Evolutionary conservation across 1,139 yeast species (phyloP).

Genomic region (Geotrichum europaeum): DNA sequence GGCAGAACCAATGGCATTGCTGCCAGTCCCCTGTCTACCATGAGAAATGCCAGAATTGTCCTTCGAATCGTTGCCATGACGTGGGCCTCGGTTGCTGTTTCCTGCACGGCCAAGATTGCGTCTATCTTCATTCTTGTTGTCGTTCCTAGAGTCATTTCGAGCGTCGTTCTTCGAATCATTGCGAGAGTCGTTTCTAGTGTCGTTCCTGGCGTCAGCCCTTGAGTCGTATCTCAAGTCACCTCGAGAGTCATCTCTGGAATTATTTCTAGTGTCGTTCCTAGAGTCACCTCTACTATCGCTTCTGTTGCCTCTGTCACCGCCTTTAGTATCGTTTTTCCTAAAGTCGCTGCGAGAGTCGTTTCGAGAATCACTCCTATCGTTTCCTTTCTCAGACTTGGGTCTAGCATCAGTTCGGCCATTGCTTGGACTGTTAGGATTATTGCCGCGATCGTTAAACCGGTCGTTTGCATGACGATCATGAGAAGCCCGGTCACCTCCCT

Average conservation of each 20-base stretch:
- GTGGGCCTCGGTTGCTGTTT: background rate
- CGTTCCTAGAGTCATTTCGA: background rate
- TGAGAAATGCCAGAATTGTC: background rate
- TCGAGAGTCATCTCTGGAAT: background rate
- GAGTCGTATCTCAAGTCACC: background rate
- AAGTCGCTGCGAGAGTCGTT: background rate
- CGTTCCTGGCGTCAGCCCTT: background rate
- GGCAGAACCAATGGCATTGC: background rate
- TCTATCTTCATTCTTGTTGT: background rate
- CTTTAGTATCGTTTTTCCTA: background rate
- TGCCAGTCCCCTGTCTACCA: background rate
- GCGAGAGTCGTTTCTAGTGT: background rate
- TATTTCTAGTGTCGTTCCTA: background rate
- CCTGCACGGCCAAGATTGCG: constrained; percentile 1
- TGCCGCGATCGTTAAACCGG: background rate
- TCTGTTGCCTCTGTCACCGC: background rate
- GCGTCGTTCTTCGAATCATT: background rate
- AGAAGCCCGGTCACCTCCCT: background rate
- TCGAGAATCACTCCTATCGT: constrained; percentile 1
- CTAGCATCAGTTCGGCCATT: background rate
- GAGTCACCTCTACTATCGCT: background rate
- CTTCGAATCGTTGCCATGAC: background rate
- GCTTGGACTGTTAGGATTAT: background rate
- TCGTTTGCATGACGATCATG: background rate
- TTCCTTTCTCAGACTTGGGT: background rate